Percentiles rank a stretch among this genome's conserved stretches.
These are phyloP conservation scores for Setomelanomma holmii DNA, from an alignment of 2,329 filamentous ascomycete species.

Conservation along the genomic window DNA sequence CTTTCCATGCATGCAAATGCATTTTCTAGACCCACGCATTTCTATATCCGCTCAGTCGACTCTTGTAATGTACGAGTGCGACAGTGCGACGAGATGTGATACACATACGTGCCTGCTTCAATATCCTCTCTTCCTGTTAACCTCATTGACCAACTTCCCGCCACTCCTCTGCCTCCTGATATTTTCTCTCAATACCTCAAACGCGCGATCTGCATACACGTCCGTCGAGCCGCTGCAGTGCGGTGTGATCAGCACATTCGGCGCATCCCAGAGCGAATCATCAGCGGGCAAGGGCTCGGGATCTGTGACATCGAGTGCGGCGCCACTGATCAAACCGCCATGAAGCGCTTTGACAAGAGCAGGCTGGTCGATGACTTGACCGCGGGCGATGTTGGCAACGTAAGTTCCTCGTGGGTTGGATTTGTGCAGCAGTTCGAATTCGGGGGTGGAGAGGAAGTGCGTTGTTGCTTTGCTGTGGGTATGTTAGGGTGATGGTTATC, in stretches of 20 bases:
- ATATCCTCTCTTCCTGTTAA: slow-evolving; percentile 68
- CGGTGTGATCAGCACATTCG: slow-evolving; percentile 73
- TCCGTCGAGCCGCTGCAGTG: slow-evolving; percentile 65
- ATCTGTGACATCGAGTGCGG: slow-evolving; percentile 79
- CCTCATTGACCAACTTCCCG: slow-evolving; percentile 66
- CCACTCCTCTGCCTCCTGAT: slow-evolving; percentile 61
- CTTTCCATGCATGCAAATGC: no score
- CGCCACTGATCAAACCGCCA: slow-evolving; percentile 65
- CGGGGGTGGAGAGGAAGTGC: slow-evolving; percentile 60
- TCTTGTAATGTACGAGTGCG: no score
- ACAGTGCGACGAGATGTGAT: no score
- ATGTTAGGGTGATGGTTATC: slow-evolving; percentile 5
- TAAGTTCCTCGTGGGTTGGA: slow-evolving; percentile 59
- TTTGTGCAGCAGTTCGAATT: slow-evolving; percentile 63
- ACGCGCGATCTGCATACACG: slow-evolving; percentile 63
- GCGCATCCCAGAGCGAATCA: slow-evolving; percentile 72
- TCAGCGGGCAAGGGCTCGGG: slow-evolving; percentile 76
- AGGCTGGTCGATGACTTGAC: slow-evolving; percentile 66
- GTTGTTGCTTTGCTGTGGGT: slow-evolving; percentile 54
- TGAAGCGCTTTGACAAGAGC: slow-evolving; percentile 69
- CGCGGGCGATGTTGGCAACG: slow-evolving; percentile 75
- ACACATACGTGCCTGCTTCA: no score
- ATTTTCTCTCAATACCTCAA: slow-evolving; percentile 67
- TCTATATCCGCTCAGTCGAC: no score
- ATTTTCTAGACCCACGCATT: no score